Conservation (phyloP, 1,284 basidiomycete species). For the Thecaphora thlaspeos region DNA sequence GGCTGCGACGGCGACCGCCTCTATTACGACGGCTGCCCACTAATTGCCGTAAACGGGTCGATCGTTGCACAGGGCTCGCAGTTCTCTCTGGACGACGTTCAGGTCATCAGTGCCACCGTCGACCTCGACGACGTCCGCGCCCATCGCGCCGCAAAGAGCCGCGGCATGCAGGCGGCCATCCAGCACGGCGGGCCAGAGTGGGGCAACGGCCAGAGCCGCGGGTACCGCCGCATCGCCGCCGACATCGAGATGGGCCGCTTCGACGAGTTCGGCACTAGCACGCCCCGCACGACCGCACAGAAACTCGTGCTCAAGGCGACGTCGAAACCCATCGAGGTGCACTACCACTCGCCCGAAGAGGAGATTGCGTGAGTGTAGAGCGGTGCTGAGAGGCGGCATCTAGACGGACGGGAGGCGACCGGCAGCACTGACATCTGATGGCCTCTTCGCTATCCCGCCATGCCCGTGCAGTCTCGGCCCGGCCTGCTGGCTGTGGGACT, state of each 20-base stretch:
- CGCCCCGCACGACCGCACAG: conserved; percentile 15
- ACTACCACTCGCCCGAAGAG: conserved; percentile 86
- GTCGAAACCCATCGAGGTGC: conserved; percentile 62
- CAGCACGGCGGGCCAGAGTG: conserved; percentile 4
- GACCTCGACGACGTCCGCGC: conserved; percentile 92
- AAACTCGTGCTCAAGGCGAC: conserved; percentile 4
- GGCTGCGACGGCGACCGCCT: conserved; percentile 96
- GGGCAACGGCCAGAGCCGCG: conserved; percentile 39
- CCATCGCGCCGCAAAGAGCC: conserved; percentile 71
- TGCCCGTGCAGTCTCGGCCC: conserved; percentile 72
- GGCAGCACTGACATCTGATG: too few relatives aligned
- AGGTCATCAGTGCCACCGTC: conserved; percentile 90
- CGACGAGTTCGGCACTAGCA: conserved; percentile 47
- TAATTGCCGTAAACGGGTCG: conserved; percentile 91
- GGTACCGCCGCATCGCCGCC: conserved; percentile 65
- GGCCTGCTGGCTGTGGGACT: conserved; percentile 99
- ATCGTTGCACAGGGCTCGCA: conserved; percentile 93
- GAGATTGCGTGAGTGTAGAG: conserved; percentile 80
- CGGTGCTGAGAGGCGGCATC: too few relatives aligned
- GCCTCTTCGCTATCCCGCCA: neutral
- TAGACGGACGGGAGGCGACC: too few relatives aligned
- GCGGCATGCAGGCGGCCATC: conserved; percentile 82
- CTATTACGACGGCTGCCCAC: conserved; percentile 94
- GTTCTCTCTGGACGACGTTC: conserved; percentile 91
- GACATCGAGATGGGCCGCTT: conserved; percentile 61